Base-by-base conservation (phyloP, 495 filamentous ascomycete species). In the Penicillium psychrofluorescens region DNA sequence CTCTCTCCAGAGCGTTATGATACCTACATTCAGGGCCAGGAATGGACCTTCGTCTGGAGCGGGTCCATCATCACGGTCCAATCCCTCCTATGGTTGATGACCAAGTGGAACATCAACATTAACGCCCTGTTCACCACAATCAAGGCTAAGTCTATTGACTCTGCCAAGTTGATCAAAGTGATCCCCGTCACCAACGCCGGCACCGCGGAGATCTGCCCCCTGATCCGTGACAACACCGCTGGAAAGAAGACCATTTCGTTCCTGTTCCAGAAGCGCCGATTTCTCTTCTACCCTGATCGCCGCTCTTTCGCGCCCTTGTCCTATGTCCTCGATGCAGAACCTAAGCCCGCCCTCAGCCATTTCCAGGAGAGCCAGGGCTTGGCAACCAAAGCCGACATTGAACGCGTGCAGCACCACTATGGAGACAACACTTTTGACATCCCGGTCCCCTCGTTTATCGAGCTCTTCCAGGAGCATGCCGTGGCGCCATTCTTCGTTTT, bases 401-500 rank as follows among this genome's bases (percentile, higher is more conserved):
- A 85, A 36, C 75, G 80, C 35, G 67, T 97, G 28, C 80, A 87
- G 51, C 80, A 95, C 53, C 88, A 99, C 67, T 99, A 95, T 76
- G 92, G 92, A 43, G 80, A 85, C 44, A 99, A 99, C 64, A 91
- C 85, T 13, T 99, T 97, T 60, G 92, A 99, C 55, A 97, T 99
- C 41, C 92, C 92, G 15, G 91, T 99, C 14, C 92, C 92, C 8
- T 87, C 83, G 11, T 99, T 99, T 50, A 79, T 84, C 31, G 92
- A 99, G 68, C 80, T 99, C 40, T 99, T 95, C 77, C 84, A 92
- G 67, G 94, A 99, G 64, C 92, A 99, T 68, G 91, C 92, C 15
- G 92, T 99, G 29, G 92, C 92, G 29, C 92, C 92, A 10, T 99
- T 99, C 77, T 99, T 99, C 64, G 89, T 99, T 40, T 99, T 99